Conservation (phyloP, 768 basidiomycete species). For the Xerocomus brunneocitrinus region DNA sequence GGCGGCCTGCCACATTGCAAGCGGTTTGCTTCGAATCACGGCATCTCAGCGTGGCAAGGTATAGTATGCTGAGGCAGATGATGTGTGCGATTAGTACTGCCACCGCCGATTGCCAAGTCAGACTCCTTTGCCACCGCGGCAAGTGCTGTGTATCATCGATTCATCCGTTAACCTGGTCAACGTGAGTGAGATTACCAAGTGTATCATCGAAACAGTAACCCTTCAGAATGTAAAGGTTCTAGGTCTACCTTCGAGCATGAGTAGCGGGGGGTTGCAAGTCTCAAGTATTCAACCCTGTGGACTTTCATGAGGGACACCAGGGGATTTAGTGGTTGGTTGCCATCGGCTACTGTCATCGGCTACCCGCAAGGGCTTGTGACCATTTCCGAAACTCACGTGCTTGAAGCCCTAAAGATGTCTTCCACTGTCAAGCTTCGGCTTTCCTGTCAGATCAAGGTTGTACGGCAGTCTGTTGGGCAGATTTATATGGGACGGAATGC, state of each 20-base stretch:
- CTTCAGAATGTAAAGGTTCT: neutral
- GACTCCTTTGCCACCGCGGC: neutral
- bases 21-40: neutral
- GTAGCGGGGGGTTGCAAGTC: no score
- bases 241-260: neutral
- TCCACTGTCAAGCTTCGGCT: conserved; percentile 6
- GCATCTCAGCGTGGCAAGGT: neutral
- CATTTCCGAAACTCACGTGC: neutral
- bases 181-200: conserved; percentile 1
- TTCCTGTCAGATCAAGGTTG: conserved; percentile 16
- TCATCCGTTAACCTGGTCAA: neutral
- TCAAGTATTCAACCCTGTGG: neutral
- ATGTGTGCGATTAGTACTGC: neutral
- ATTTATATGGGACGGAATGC: conserved; percentile 17
- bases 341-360: neutral
- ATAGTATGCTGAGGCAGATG: neutral
- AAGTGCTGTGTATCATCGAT: conserved; percentile 1
- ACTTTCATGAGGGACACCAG: neutral
- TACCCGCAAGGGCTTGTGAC: neutral
- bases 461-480: conserved; percentile 21
- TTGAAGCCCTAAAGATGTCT: neutral
- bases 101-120: neutral
- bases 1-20: neutral
- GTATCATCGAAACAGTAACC: neutral
- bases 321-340: neutral